Evolutionary conservation across 345 rosid genomes (phyloP).

Genomic region (Euclidium syriacum): DNA sequence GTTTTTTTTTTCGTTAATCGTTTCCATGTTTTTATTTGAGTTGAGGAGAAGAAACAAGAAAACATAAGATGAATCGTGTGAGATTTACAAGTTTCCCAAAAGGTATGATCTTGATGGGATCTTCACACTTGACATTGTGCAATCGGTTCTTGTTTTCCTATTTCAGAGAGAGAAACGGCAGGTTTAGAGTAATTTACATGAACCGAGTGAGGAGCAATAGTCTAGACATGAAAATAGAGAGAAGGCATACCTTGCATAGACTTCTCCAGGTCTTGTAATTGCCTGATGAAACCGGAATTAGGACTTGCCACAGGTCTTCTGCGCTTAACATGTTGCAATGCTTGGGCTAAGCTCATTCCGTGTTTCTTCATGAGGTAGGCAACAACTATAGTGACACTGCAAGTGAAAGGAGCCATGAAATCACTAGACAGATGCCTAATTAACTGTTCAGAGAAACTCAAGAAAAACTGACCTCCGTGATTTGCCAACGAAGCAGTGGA

Average conservation of each 20-base stretch:
- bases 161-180: conserved; percentile 2
- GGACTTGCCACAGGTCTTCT: conserved; percentile 55
- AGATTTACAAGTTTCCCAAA: conserved; percentile 16
- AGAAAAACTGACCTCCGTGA: conserved; percentile 34
- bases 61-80: conserved; percentile 7
- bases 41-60: conserved; percentile 13
- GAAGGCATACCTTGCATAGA: conserved; percentile 38
- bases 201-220: neutral
- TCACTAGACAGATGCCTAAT: neutral
- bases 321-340: conserved; percentile 50
- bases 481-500: conserved; percentile 41
- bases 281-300: conserved; percentile 51
- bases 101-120: neutral
- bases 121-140: conserved; percentile 24
- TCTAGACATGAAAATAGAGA: neutral
- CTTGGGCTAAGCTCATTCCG: conserved; percentile 54
- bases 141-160: conserved; percentile 15
- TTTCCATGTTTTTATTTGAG: neutral
- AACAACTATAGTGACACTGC: conserved; percentile 64
- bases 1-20: no score
- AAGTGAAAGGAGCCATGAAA: neutral
- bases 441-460: conserved; percentile 36
- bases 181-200: neutral
- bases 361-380: conserved; percentile 72
- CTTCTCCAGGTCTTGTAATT: conserved; percentile 41